Evolutionary conservation across 2,329 filamentous ascomycete species (phyloP).

Genomic region (Rugonectria rugulosa): DNA sequence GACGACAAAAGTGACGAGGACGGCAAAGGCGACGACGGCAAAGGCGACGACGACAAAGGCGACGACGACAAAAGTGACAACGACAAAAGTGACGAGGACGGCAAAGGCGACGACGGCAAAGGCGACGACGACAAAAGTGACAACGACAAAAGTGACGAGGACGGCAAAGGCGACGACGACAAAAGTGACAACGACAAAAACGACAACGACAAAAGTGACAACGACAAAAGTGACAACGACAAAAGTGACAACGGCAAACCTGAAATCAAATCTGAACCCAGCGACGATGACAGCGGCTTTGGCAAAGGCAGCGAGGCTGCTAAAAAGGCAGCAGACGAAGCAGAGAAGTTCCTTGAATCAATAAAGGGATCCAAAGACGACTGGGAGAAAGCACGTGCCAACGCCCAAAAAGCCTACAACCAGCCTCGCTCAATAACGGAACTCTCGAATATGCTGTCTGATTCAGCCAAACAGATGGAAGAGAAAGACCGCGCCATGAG

Average conservation of each 20-base stretch:
- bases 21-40: background rate
- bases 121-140: background rate
- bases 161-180: background rate
- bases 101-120: background rate
- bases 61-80: background rate
- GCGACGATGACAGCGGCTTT: too few relatives aligned
- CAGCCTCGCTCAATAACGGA: background rate
- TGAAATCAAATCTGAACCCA: too few relatives aligned
- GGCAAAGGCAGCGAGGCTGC: background rate
- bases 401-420: background rate
- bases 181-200: background rate
- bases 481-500: background rate
- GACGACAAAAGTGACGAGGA: background rate
- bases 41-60: background rate
- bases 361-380: background rate
- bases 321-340: background rate
- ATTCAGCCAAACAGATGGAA: background rate
- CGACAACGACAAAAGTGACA: background rate
- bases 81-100: background rate
- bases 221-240: background rate
- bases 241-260: too few relatives aligned
- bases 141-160: background rate
- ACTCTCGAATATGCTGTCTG: background rate
- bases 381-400: background rate
- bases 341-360: background rate